Base-by-base conservation (phyloP, 176 grass and related monocot species). In the Echinochloa phyllopogon region DNA sequence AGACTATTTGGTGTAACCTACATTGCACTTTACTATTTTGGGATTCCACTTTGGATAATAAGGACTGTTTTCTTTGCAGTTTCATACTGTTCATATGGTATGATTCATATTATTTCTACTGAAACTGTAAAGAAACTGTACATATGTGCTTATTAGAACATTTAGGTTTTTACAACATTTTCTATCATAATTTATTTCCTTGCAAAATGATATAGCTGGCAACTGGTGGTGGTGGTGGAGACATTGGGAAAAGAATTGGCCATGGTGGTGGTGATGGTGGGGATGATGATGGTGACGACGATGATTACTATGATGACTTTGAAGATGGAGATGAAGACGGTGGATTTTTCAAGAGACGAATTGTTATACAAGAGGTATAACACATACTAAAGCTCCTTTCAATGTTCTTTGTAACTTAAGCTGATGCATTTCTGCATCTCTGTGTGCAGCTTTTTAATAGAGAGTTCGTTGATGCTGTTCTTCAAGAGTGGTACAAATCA, bases 401-500 rank as follows among this genome's bases (percentile, higher is more conserved):
- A 43, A 81, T 55, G 40, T 53, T 77, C 42, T 37, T 65, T 45
- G 43, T 45, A 45, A 0, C 43, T 45, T 7, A 68, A 82, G 40
- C 75, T 77, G 37, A 55, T 79, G 29, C 1, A 16, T 51, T 61
- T 61, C 77, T 77, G 64, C 15, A 33, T 76, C 27, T 53, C 29
- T 75, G 29, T 80, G 82, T 23, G 57, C 79, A 94, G 92, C 62
- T 91, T 87, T 89, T 94, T 69, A 87, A 94, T 71, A 94, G 76
- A 74, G 70, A 94, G n/a, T 91, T 94, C 75, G 84, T 94, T 62
- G 92, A 94, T 85, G 92, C 92, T 49, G 89, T 94, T 49, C 86
- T 94, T 82, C 86, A 94, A 72, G 92, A 94, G 55, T 94, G 92
- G 92, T 88, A 88, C 75, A 94, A 91, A 86, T 89, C 86, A 12